Base-by-base conservation (phyloP, 2,329 filamentous ascomycete species). In the Aspergillus proliferans region DNA sequence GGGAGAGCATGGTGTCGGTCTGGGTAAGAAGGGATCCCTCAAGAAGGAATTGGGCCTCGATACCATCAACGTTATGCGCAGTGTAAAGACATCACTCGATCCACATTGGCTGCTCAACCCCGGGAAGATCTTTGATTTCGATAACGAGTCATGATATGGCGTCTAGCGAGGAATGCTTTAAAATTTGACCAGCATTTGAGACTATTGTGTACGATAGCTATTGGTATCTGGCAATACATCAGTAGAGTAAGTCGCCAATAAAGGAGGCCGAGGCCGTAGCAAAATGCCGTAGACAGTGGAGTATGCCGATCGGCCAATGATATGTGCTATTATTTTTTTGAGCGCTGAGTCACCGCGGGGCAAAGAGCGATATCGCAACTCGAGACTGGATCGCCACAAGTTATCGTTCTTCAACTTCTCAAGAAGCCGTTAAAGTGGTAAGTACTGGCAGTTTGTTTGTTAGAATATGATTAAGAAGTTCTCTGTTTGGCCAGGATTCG, bases 91-190 rank as follows among this genome's bases (percentile, higher is more conserved):
- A n/a, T 82, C 88, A 8, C 73, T 95, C 43, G 90, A 95, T 72
- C 90, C 90, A 1, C 71, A 84, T 45, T 94, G 90, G 87, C 81
- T 95, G 49, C 81, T 95, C 81, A 95, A 95, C 58, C 90, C 90
- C 0, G 89, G 89, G 1, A 95, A 95, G 74, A 92, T 95, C 54
- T 90, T 95, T 69, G 87, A 94, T 56, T 73, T 81, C 36, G 50
- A 64, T 46, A 50, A 55, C 9, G 15, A 22, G 38, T 21, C 18
- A 19, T 40, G 18, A 21, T 19, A 12, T 19, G 4, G 18, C 14
- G n/a, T 38, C 18, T 38, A 15, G n/a, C 34, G n/a, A 38, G 3
- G 34, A 8, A 12, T 30, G 2, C 10, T 30, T 10, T 30, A 1
- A 5, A 28, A 30, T 30, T 12, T 28, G 4, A 12, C 10, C 10